Evolutionary conservation across 805 yeast genomes (phyloP), one percentile per base, ranked within the genome.

Genomic region (Saccharomycopsis schoenii): DNA sequence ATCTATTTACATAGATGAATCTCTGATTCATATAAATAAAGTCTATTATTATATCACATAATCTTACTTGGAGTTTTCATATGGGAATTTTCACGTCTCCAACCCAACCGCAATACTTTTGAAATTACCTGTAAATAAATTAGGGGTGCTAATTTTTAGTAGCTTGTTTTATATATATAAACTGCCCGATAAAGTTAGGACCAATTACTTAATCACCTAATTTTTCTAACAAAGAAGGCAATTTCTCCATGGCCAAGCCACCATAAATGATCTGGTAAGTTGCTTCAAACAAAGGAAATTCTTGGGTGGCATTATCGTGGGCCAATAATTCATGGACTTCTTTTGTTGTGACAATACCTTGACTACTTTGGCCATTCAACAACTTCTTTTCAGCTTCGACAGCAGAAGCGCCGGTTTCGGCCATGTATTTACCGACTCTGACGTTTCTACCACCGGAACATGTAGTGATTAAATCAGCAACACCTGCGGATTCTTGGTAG

Each of bases 371-470:
- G 58, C 99, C 99, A 72, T 94, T 91, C 68, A 94, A 79, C 68
- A 94, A 77, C 71, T 81, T 88, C 74, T 83, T 84, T 76, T 94
- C 99, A 61, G 94, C 87, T 68, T 85, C 91, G 70, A 80, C 77
- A 55, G 96, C 94, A 63, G 83, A 74, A 69, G 84, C 88, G 64
- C 87, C 86, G 63, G 91, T 80, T 73, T 83, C 79, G 62, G 96
- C 93, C 88, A 89, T 87, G 73, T 82, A 85, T 68, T 81, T 84
- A 59, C 94, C 97, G 64, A 94, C 96, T 72, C 87, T 83, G 68
- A 89, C 96, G 77, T 94, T 94, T 78, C 99, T 84, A 71, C 99
- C 99, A 71, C 97, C 97, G 19, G 96, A 83, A 77, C 99, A 94
- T 17, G 99, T 91, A 60, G 99, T 94, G 74, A 94, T 94, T 70